Conservation (phyloP, 2,329 filamentous ascomycete species). For the Nigrospora sphaerica region DNA sequence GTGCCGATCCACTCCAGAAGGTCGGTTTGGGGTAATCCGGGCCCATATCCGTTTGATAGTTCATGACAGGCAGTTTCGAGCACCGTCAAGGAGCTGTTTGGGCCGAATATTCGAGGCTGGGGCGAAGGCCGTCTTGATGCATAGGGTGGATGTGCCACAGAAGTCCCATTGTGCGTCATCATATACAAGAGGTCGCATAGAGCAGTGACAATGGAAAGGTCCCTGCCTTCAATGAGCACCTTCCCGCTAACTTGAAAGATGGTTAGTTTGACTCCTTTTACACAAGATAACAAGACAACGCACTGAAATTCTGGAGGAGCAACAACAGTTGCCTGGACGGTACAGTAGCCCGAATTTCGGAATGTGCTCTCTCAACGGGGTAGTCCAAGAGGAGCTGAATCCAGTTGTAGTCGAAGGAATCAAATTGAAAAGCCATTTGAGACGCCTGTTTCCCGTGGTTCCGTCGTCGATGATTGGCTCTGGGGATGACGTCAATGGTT, state of each 20-base stretch:
- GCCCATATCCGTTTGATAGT: background rate
- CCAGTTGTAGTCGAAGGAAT: no score
- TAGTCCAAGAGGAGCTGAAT: background rate
- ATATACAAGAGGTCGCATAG: background rate
- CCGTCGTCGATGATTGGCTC: no score
- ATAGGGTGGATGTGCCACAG: fast-evolving
- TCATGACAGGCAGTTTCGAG: background rate
- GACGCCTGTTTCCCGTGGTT: no score
- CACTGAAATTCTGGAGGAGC: background rate
- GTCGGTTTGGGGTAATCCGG: background rate
- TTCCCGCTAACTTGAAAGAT: background rate
- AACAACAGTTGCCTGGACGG: background rate
- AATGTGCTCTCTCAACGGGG: background rate
- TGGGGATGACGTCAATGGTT: no score
- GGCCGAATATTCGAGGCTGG: background rate
- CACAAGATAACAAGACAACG: no score
- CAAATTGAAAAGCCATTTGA: no score
- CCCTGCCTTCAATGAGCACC: background rate
- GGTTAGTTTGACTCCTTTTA: background rate
- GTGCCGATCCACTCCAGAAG: background rate
- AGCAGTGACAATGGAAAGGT: background rate
- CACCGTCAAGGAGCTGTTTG: background rate
- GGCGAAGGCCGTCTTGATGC: background rate
- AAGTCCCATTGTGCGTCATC: background rate
- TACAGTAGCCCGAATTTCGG: background rate